phyloP scores from a whole-genome alignment of 2,329 filamentous ascomycete genomes.

The Phialophora expanda region DNA sequence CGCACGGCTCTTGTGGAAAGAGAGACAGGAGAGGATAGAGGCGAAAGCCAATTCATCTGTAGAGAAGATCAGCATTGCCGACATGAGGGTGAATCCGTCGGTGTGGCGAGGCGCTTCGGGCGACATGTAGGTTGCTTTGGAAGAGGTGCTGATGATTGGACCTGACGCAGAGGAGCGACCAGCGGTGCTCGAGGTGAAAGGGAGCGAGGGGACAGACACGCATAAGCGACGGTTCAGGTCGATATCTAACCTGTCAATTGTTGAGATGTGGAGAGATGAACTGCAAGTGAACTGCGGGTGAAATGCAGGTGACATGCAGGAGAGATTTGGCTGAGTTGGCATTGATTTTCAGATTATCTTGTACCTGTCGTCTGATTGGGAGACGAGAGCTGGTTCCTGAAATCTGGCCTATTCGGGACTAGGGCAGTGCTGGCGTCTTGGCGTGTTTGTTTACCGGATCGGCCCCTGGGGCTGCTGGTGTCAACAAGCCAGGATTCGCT shows the following conservation, averaged over 20 bases:
- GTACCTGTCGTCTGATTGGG: background rate
- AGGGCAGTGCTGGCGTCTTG: slow-evolving; percentile 7
- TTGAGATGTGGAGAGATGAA: background rate
- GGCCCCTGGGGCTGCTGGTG: background rate
- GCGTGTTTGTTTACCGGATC: slow-evolving; percentile 24
- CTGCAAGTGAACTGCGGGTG: background rate
- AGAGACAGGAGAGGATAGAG: slow-evolving; percentile 24
- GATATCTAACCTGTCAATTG: slow-evolving; percentile 2
- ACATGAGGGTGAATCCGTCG: slow-evolving; percentile 10
- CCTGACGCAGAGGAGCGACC: background rate
- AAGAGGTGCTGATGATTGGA: background rate
- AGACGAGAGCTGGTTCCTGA: slow-evolving; percentile 4
- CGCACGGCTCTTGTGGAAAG: slow-evolving; percentile 29
- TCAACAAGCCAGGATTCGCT: slow-evolving; percentile 9
- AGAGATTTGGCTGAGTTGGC: slow-evolving; percentile 15
- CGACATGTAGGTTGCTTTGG: background rate
- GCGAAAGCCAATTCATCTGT: slow-evolving; percentile 6
- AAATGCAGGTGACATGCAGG: slow-evolving; percentile 14
- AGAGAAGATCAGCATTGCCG: slow-evolving; percentile 12
- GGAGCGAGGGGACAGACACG: background rate
- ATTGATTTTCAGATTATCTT: background rate
- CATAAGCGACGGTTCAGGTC: slow-evolving; percentile 6
- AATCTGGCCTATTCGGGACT: slow-evolving; percentile 10
- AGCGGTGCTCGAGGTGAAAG: background rate
- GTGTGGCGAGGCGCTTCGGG: slow-evolving; percentile 18